Conservation (phyloP, 768 basidiomycete genomes). For the Cystofilobasidium capitatum region DNA sequence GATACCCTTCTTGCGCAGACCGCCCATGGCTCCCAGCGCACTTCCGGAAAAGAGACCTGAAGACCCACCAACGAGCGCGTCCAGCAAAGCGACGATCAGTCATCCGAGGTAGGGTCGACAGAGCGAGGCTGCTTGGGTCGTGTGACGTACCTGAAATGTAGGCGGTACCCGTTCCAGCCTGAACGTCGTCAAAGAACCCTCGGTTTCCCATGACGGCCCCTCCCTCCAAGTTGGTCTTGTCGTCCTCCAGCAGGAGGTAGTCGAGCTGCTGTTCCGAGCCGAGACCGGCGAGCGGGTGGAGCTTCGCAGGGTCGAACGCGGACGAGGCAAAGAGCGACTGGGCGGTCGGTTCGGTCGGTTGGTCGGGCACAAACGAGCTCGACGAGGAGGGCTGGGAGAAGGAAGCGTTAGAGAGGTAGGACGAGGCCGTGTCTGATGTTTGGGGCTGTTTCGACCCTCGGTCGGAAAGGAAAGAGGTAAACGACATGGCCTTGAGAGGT, state of each 20-base stretch:
- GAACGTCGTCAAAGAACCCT: conserved; percentile 77
- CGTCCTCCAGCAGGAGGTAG: conserved; percentile 90
- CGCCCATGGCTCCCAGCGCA: conserved; percentile 91
- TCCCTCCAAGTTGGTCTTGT: conserved; percentile 81
- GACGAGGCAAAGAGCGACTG: conserved; percentile 54
- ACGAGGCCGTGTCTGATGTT: conserved; percentile 3
- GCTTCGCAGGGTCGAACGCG: conserved; percentile 78
- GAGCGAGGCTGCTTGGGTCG: conserved; percentile 47
- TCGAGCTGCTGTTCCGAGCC: conserved; percentile 74
- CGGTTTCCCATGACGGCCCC: conserved; percentile 95
- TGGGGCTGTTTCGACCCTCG: conserved; percentile 2
- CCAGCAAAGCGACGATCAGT: conserved; percentile 39
- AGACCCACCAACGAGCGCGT: conserved; percentile 50
- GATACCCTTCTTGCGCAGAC: conserved; percentile 55
- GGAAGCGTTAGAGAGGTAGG: conserved; percentile 13
- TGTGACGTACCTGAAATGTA: conserved; percentile 81
- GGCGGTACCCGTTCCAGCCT: conserved; percentile 98
- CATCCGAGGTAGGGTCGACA: conserved; percentile 37
- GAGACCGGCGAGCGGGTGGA: conserved; percentile 87
- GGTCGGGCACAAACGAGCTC: conserved; percentile 11
- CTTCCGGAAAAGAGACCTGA: conserved; percentile 91
- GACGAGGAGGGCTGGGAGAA: conserved; percentile 22
- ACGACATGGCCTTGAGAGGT: conserved; percentile 16
- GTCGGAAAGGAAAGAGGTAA: conserved; percentile 26
- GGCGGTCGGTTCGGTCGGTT: conserved; percentile 48